Evolutionary conservation across 768 basidiomycete genomes (phyloP).

Genomic region (Tephrocybe sp.): DNA sequence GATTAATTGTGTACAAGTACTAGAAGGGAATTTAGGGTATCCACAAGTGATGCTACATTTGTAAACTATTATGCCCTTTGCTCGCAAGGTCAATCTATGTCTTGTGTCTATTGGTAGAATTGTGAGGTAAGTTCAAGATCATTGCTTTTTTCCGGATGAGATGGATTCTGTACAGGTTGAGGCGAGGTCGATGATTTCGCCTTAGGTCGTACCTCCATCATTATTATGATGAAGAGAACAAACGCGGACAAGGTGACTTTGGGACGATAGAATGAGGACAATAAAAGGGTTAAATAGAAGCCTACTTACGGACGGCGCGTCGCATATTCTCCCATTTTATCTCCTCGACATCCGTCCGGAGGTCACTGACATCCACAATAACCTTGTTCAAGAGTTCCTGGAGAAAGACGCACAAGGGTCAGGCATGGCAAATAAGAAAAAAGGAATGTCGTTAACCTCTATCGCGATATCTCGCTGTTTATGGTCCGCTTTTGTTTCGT

Average conservation of each 20-base stretch:
- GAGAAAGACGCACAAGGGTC: neutral
- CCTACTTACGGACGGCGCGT: constrained; percentile 65
- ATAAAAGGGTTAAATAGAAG: neutral
- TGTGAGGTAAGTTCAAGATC: constrained; percentile 31
- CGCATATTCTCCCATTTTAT: constrained; percentile 90
- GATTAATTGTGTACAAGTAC: constrained; percentile 17
- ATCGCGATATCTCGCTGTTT: constrained; percentile 84
- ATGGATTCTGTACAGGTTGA: constrained; percentile 17
- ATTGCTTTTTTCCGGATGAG: constrained; percentile 31
- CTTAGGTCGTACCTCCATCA: constrained; percentile 64
- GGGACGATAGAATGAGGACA: constrained; percentile 5
- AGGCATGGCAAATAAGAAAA: neutral
- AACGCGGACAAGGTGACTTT: constrained; percentile 64
- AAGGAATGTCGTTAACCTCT: constrained; percentile 47
- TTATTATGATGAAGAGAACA: constrained; percentile 63
- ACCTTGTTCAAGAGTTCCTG: constrained; percentile 77
- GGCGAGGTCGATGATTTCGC: constrained; percentile 27
- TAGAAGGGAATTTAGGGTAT: constrained; percentile 21
- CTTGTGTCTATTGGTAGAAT: neutral
- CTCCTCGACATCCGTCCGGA: constrained; percentile 79
- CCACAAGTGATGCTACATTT: constrained; percentile 29
- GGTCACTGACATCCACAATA: constrained; percentile 70
- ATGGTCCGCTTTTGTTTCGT: constrained; percentile 80
- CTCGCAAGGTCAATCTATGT: constrained; percentile 6
- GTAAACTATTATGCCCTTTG: constrained; percentile 41